Base-by-base conservation (phyloP, 106 monocot species). In the Amphibolis antarctica region DNA sequence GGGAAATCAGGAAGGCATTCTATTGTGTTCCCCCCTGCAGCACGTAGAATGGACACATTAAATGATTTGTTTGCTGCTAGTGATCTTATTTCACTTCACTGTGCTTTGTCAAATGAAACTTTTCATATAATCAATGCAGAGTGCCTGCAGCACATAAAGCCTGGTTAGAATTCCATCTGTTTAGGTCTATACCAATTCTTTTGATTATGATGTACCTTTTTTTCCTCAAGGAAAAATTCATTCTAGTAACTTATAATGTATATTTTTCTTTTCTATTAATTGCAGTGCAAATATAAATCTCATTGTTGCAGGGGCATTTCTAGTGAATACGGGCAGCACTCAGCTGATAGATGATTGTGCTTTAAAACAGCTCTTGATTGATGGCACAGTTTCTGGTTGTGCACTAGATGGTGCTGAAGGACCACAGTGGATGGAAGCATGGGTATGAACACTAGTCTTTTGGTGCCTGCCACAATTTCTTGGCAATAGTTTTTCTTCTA, bases 401-500 rank as follows among this genome's bases (percentile, higher is more conserved):
- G 96, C 96, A 52, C 72, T 96, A 58, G 90, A 96, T 82, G 96
- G 96, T 59, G 96, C 84, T 69, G 96, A 96, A 54, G 96, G 86
- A 20, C 96, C 89, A 55, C 96, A 96, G 47, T 96, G 96, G 96
- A 96, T 96, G 96, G 96, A 96, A 84, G 96, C 96, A 81, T 96
- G 94, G 94, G 94, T 96, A 93, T 83, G 81, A 60, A 68, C 77
- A 81, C 79, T 74, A 81, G 59, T 67, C 42, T 75, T 76, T 45
- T 75, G 72, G 74, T 77, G 76, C 69, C 80, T 46, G 54, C 67
- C 63, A 68, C 67, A 52, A 22, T 45, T 64, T 78, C 29, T 28
- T 66, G 28, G 31, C 44, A 6, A 0, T 20, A 13, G 36, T 4
- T 36, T 36, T 36, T 36, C 7, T 36, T 7, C 7, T 2, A 36